Conservation (phyloP, 2,329 filamentous ascomycete genomes). For the Aspergillus bombycis region DNA sequence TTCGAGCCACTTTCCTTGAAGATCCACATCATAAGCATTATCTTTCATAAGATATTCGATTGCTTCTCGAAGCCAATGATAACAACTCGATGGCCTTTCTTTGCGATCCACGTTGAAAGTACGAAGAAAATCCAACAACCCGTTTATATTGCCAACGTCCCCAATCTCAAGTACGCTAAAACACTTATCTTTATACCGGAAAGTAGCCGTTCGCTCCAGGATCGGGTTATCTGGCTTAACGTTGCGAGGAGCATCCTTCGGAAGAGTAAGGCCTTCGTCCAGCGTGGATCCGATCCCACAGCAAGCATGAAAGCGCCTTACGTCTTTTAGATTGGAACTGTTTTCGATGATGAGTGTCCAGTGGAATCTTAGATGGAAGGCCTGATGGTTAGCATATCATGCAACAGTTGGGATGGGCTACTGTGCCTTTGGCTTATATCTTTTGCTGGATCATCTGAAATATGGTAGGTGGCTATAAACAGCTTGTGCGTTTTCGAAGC, state of each 20-base stretch:
- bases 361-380: neutral
- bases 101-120: neutral
- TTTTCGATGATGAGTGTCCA: neutral
- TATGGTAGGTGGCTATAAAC: neutral
- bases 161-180: neutral
- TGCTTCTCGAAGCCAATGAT: neutral
- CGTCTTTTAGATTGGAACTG: neutral
- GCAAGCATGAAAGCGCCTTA: neutral
- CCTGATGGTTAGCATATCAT: neutral
- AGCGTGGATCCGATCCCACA: neutral
- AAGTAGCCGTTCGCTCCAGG: neutral
- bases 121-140: neutral
- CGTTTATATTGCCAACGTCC: neutral
- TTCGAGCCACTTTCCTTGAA: neutral
- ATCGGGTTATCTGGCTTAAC: neutral
- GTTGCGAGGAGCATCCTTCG: neutral
- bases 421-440: neutral
- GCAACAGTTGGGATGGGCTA: too few relatives aligned
- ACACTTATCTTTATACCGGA: neutral
- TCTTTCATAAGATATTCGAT: neutral
- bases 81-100: neutral
- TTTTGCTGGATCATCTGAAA: neutral
- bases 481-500: accelerated
- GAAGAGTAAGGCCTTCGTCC: neutral
- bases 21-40: neutral